These are phyloP conservation scores for Thalassiosira delicatula DNA, from an alignment of 352 stramenopile species.

Conservation along the genomic window DNA sequence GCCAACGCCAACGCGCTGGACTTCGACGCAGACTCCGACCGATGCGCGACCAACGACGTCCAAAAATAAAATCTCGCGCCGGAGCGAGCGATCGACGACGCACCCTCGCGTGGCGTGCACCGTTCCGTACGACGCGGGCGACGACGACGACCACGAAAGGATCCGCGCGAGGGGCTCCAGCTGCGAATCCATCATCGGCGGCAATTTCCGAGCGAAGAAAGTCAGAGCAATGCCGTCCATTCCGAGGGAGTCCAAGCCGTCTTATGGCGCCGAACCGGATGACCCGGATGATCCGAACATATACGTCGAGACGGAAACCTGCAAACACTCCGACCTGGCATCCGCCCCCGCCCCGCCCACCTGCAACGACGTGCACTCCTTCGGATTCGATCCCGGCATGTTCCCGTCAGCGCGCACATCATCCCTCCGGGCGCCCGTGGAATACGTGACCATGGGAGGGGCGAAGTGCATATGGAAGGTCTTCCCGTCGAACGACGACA, in stretches of 20 bases:
- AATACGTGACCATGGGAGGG: constrained; percentile 3
- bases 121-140: not conserved
- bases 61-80: not conserved
- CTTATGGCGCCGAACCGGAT: not conserved
- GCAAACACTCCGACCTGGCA: not conserved
- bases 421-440: not conserved
- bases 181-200: not conserved
- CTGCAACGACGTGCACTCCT: constrained; percentile 49
- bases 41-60: not conserved
- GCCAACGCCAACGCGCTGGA: too few species aligned
- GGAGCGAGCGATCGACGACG: not conserved
- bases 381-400: constrained; percentile 25
- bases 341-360: constrained; percentile 15
- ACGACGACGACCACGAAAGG: not conserved
- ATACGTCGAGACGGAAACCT: not conserved
- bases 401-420: not conserved
- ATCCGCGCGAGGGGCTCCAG: not conserved
- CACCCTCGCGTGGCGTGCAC: not conserved
- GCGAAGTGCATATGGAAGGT: constrained; percentile 21
- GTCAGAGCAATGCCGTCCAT: not conserved
- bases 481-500: not conserved
- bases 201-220: not conserved
- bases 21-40: too few species aligned
- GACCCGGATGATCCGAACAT: not conserved
- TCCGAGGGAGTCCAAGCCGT: not conserved